Conservation (phyloP, 2,329 filamentous ascomycete genomes). For the Chaetomiaceae sp. region DNA sequence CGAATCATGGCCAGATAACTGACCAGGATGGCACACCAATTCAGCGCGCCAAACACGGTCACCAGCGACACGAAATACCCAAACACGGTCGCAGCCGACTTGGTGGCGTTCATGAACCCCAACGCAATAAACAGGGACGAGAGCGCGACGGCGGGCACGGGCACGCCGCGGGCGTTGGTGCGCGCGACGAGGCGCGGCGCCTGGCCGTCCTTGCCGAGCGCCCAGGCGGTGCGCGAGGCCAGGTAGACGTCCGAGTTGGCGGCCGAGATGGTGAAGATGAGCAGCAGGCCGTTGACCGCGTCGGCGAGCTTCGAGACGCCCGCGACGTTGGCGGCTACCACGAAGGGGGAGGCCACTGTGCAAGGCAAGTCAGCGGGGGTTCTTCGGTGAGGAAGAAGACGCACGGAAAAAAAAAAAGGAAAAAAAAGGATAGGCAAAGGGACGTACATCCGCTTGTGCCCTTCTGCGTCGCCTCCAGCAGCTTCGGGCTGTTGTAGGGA, state of each 20-base stretch:
- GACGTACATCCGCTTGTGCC: slow-evolving; percentile 30
- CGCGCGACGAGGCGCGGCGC: slow-evolving; percentile 33
- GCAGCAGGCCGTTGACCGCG: slow-evolving; percentile 55
- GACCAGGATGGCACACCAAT: slow-evolving; percentile 38
- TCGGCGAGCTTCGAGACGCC: slow-evolving; percentile 45
- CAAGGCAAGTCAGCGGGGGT: slow-evolving; percentile 1
- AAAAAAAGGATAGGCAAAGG: no score
- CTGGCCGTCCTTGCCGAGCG: slow-evolving; percentile 35
- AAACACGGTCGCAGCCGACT: slow-evolving; percentile 33
- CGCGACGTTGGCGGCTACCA: slow-evolving; percentile 47
- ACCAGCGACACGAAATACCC: slow-evolving; percentile 39
- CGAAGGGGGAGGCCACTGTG: slow-evolving; percentile 46
- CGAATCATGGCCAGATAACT: slow-evolving; percentile 35
- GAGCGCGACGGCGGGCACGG: slow-evolving; percentile 33
- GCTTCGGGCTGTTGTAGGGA: slow-evolving; percentile 46
- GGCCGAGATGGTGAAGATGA: slow-evolving; percentile 52
- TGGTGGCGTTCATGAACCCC: slow-evolving; percentile 36
- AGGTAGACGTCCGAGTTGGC: slow-evolving; percentile 54
- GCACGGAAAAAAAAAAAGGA: not conserved
- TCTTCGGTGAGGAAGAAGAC: not conserved
- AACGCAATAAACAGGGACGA: slow-evolving; percentile 33
- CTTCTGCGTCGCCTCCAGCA: slow-evolving; percentile 38
- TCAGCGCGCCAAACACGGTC: slow-evolving; percentile 38
- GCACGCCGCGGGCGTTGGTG: slow-evolving; percentile 35
- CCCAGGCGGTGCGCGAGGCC: slow-evolving; percentile 36